Evolutionary conservation across 441 rosid genomes (phyloP).

Genomic region (Theobroma grandiflorum): DNA sequence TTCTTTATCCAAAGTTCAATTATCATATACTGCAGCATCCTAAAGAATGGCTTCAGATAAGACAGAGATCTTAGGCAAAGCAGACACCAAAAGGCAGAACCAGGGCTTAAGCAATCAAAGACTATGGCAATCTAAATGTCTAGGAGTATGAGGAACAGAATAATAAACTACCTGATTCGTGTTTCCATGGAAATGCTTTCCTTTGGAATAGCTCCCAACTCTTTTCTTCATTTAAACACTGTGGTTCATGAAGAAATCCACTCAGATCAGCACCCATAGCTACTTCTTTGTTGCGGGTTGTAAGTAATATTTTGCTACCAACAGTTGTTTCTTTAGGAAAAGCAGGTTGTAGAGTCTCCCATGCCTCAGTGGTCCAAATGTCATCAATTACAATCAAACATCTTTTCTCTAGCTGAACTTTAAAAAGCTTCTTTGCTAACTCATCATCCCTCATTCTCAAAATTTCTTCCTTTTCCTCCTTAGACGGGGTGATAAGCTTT

Average conservation of each 20-base stretch:
- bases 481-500: constrained; percentile 24
- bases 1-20: background rate
- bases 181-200: constrained; percentile 36
- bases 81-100: background rate
- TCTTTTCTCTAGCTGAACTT: constrained; percentile 30
- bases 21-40: background rate
- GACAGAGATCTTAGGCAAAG: background rate
- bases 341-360: constrained; percentile 33
- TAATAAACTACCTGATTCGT: constrained; percentile 16
- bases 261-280: constrained; percentile 38
- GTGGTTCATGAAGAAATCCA: constrained; percentile 31
- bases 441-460: constrained; percentile 35
- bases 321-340: constrained; percentile 26
- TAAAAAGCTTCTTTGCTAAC: constrained; percentile 19
- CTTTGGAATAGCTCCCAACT: constrained; percentile 41
- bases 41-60: constrained; percentile 2
- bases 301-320: constrained; percentile 43
- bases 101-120: background rate
- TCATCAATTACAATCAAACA: constrained; percentile 49
- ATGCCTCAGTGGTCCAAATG: constrained; percentile 36
- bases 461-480: constrained; percentile 30
- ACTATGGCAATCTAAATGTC: background rate
- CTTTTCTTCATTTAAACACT: constrained; percentile 31
- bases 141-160: background rate
- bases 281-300: constrained; percentile 36